A percentile compares a stretch with the other conserved stretches of the same genome.
Evolutionary conservation across 1,284 basidiomycete genomes (phyloP).

Genomic region (Anthracocystis walkeri): DNA sequence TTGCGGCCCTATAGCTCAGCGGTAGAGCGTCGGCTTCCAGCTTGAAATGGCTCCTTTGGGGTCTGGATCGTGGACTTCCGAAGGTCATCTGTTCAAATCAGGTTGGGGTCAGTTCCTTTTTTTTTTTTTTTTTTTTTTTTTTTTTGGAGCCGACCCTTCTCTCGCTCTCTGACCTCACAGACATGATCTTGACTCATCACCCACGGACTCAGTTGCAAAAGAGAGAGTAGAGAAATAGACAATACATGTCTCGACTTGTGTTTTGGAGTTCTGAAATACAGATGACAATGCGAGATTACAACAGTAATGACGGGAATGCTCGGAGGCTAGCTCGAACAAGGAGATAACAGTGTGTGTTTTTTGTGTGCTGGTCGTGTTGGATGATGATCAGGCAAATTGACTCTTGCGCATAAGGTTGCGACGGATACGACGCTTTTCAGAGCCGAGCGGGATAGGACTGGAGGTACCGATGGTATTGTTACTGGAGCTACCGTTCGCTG

Average conservation of each 20-base stretch:
- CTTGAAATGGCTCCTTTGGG: not conserved
- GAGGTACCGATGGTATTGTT: not conserved
- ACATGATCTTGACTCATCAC: no score
- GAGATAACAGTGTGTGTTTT: not conserved
- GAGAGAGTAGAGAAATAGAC: no score
- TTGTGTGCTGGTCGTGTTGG: no score
- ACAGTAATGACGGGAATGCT: not conserved
- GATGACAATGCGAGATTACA: not conserved
- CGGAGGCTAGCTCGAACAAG: not conserved
- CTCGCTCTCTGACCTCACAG: no score
- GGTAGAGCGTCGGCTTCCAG: slow-evolving; percentile 59
- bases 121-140: not conserved
- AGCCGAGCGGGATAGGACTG: slow-evolving; percentile 72
- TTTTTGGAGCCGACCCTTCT: no score
- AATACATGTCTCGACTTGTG: no score
- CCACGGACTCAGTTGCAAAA: no score
- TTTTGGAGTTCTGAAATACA: not conserved
- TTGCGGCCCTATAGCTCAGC: slow-evolving; percentile 45
- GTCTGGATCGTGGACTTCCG: slow-evolving; percentile 24
- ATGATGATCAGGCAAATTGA: slow-evolving; percentile 32
- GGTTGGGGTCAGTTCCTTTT: slow-evolving; percentile 43
- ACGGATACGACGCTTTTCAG: slow-evolving; percentile 79
- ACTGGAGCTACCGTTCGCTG: not conserved
- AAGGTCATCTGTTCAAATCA: slow-evolving; percentile 57
- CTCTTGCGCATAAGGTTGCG: slow-evolving; percentile 83